Conservation (phyloP, 129 eudicot genomes). For the Calendula officinalis region DNA sequence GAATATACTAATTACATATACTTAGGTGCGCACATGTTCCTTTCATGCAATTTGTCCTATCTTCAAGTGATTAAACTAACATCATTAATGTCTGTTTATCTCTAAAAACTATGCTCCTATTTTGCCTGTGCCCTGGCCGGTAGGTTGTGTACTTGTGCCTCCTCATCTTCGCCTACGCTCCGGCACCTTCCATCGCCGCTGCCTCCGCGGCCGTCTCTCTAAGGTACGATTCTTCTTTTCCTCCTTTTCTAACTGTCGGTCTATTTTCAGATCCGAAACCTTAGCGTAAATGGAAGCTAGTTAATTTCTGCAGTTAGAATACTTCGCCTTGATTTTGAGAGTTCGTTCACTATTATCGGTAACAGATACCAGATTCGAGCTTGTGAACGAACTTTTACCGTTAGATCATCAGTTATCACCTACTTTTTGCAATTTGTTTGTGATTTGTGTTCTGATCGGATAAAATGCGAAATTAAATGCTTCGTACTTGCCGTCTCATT, state of each 20-base stretch:
- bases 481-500: not conserved
- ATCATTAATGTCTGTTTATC: not conserved
- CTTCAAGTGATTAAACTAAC: too few relatives aligned
- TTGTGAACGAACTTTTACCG: not conserved
- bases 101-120: slow-evolving; percentile 1
- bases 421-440: not conserved
- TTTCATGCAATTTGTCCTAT: too few relatives aligned
- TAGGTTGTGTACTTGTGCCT: not conserved
- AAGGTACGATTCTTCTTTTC: slow-evolving; percentile 6
- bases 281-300: not conserved
- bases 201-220: not conserved
- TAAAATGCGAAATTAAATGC: not conserved
- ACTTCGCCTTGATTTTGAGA: slow-evolving; percentile 9
- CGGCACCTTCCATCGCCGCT: slow-evolving; percentile 15
- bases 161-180: slow-evolving; percentile 4
- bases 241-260: not conserved
- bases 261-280: slow-evolving; percentile 6
- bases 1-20: too few relatives aligned
- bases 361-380: not conserved
- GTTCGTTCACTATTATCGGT: not conserved
- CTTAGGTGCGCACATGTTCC: too few relatives aligned
- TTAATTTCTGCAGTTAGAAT: not conserved
- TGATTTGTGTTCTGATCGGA: not conserved
- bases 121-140: not conserved
- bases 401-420: slow-evolving; percentile 2